phyloP scores from a whole-genome alignment of 148 eudicot genomes.

The Hydrangea macrophylla region DNA sequence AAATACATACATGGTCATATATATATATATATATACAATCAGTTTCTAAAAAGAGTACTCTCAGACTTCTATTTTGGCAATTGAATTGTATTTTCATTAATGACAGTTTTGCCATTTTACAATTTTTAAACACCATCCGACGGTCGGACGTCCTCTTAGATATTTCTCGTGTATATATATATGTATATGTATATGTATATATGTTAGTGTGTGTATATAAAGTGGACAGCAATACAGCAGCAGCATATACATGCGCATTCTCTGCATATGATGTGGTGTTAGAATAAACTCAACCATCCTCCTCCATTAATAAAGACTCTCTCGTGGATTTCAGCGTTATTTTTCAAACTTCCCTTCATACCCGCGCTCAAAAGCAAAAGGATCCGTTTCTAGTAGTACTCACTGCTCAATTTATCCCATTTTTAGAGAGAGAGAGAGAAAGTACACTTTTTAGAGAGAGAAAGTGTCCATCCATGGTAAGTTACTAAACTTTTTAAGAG shows the following conservation, averaged over 20 bases:
- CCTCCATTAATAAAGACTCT: constrained; percentile 24
- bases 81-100: too few relatives aligned
- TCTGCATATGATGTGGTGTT: constrained; percentile 3
- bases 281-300: background rate
- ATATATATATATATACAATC: too few relatives aligned
- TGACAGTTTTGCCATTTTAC: too few relatives aligned
- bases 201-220: too few relatives aligned
- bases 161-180: too few relatives aligned
- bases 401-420: too few relatives aligned
- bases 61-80: too few relatives aligned
- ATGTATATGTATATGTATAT: background rate
- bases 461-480: constrained; percentile 1
- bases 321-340: constrained; percentile 75
- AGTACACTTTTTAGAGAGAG: background rate
- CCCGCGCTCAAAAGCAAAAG: constrained; percentile 64
- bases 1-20: background rate
- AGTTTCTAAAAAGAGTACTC: too few relatives aligned
- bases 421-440: background rate
- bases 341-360: constrained; percentile 47
- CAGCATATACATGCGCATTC: background rate
- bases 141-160: too few relatives aligned
- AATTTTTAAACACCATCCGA: too few relatives aligned
- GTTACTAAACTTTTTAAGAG: constrained; percentile 12
- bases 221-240: too few relatives aligned
- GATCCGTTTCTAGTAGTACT: constrained; percentile 29